Base-by-base conservation (phyloP, 2,329 filamentous ascomycete genomes). In the Pseudocercospora pini-densiflorae region DNA sequence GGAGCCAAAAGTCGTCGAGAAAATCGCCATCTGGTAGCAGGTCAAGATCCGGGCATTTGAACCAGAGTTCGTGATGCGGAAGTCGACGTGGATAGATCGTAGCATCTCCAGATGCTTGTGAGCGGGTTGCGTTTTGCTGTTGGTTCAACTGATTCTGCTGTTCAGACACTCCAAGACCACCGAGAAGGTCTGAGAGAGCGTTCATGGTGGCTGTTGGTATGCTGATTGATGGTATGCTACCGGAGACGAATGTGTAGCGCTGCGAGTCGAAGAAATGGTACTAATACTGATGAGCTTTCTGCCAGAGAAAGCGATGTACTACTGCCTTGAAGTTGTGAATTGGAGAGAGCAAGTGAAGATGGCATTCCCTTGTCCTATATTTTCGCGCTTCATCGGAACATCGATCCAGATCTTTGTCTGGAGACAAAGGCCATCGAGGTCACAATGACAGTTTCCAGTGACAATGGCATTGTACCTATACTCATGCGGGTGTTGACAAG, bases 1-100 rank as follows among this genome's bases (percentile, higher is more conserved):
- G 65, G 12, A 67, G 59, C 47, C 43, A 24, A 10, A 61, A 43
- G 10, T 61, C 31, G 16, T 33, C n/a, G 10, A 27, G 16, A 40
- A 40, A 40, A 5, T 40, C 36, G 36, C 36, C 21, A n/a, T 62
- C 49, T 29, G 24, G 40, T 7, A 64, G 31, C 12, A 67, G 65
- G 40, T 62, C 40, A n/a, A 67, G 61, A 14, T 53, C 62, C 6
- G 65, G 65, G 21, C 43, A 67, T 16, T 64, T 29, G 54, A 53
- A 66, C 19, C 51, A 43, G 6, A 66, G 58, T 10, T 62, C 59
- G 33, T 66, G 64, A 21, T 66, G 64, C 19, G 64, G 60, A 6
- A 40, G 45, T 24, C 64, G 31, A 43, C 43, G 45, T 6, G 64
- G 60, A 36, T 31, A 59, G 16, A 59, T 53, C 16, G 6, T 54